Base-by-base conservation (phyloP, 129 eudicot genomes). In the Ambrosia artemisiifolia region DNA sequence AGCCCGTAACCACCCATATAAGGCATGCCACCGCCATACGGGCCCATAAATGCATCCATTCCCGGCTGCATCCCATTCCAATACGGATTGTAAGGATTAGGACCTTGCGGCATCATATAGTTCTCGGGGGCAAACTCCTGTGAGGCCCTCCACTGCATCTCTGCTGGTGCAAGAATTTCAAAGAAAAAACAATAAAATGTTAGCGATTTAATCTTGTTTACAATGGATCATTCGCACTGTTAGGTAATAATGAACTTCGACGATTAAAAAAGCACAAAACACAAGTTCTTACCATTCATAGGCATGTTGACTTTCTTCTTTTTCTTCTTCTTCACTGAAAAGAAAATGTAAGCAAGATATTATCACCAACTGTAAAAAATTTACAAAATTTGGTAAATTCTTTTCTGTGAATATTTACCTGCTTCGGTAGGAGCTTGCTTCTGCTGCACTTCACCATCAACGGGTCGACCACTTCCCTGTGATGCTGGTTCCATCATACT, bases 321-420 rank as follows among this genome's bases (percentile, higher is more conserved):
- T 75, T 94, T 94, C 89, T 89, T 93, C 84, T 88, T 92, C 84
- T 87, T 90, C n/a, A 75, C 98, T 93, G 96, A 68, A 75, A 79
- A 69, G 17, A 50, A 30, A 72, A 32, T 50, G 72, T 66, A n/a
- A 81, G 40, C 18, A 11, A 6, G 42, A 40, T 16, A 61, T 57
- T 3, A 20, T 20, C 63, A 73, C 61, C 3, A 48, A 69, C 5
- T 16, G 28, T 13, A 14, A 7, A 63, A 14, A 7, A 63, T 10
- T 5, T n/a, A 65, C 11, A 32, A 24, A 11, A 33, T 12, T 32
- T 5, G 59, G 11, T 14, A n/a, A 68, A 2, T 68, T 32, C 48
- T 68, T 32, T 68, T 32, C 32, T n/a, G 61, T 12, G 6, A 56
- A 13, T 11, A 61, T 12, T 61, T 82, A 87, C 98, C 98, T 83